Evolutionary conservation across 139 green algal genomes (phyloP), one percentile per base, ranked within the genome.

Genomic region (Protoeuglena noctilucae): DNA sequence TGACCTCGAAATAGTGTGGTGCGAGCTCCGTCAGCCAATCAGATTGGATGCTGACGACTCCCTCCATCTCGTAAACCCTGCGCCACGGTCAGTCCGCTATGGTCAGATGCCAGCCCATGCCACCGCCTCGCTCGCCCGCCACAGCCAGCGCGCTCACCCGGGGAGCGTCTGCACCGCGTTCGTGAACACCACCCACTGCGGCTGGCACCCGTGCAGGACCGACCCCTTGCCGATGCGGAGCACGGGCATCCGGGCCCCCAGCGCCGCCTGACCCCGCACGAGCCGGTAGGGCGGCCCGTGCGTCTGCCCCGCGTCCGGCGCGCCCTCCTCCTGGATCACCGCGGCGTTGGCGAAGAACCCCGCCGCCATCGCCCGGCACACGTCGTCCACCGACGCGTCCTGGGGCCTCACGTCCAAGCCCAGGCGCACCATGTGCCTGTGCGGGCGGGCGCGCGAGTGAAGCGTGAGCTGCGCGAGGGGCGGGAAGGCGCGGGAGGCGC

Each of bases 1-100:
- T n/a, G n/a, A n/a, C n/a, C n/a, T n/a, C n/a, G 40, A 56, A 93
- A 62, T 86, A 77, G 53, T 85, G 78, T 31, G 82, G 80, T n/a
- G 80, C 80, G 2, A 79, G 51, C 61, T 87, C 73, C 19, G 63
- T 46, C 46, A 93, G 67, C 80, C 77, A 86, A 22, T 78, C 69
- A 0, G 68, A 65, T 25, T 79, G 31, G 3, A 89, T 71, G 1
- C 76, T 66, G 9, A 68, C 75, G 1, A 93, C 76, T 2, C 81
- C 78, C 51, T 74, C 64, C 76, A 87, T 84, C 59, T 84, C 74
- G 27, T 70, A 78, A n/a, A n/a, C n/a, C n/a, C n/a, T 70, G 65
- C 78, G 23, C 76, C 78, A 51, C 61, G 60, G 43, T 71, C 62
- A 19, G 49, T 74, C 66, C 85, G 80, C 58, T 84, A n/a, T n/a